Conservation (phyloP, 164 flowering plant species). For the Paratinospora sagittata region DNA sequence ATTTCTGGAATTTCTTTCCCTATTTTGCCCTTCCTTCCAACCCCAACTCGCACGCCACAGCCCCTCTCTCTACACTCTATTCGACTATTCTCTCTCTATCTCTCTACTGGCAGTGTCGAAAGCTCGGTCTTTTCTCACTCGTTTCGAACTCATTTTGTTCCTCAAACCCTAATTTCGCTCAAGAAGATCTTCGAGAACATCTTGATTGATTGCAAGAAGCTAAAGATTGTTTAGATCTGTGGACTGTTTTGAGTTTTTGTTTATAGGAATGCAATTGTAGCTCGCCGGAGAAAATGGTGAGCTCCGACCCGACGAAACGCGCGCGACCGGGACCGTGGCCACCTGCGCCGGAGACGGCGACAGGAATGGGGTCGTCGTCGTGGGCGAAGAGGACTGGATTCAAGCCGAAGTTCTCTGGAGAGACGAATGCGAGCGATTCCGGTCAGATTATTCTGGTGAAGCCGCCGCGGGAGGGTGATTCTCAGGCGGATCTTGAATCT, state of each 20-base stretch:
- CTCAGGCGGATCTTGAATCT: conserved; percentile 59
- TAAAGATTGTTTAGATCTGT: background rate
- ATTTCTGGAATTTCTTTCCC: background rate
- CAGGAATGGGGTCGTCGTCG: conserved; percentile 44
- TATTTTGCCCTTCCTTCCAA: background rate
- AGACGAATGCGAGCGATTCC: conserved; percentile 64
- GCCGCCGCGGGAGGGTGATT: conserved; percentile 2
- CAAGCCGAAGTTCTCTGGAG: conserved; percentile 83
- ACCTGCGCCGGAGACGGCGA: conserved; percentile 19
- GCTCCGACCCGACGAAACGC: conserved; percentile 55
- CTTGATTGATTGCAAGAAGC: background rate
- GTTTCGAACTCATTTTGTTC: too few species aligned
- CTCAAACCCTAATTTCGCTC: background rate
- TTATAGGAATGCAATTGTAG: conserved; percentile 14
- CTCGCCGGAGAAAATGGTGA: conserved; percentile 34
- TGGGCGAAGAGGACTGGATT: conserved; percentile 94
- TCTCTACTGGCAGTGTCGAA: background rate
- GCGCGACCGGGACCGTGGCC: conserved; percentile 78
- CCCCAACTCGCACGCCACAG: too few species aligned
- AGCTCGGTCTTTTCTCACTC: too few species aligned
- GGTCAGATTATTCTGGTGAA: conserved; percentile 36
- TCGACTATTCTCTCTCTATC: too few species aligned
- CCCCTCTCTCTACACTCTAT: background rate
- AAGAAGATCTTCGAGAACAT: too few species aligned
- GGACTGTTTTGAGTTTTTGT: background rate